Evolutionary conservation across 164 flowering plant genomes (phyloP), one percentile per base, ranked within the genome.

Genomic region (Taxillus chinensis): DNA sequence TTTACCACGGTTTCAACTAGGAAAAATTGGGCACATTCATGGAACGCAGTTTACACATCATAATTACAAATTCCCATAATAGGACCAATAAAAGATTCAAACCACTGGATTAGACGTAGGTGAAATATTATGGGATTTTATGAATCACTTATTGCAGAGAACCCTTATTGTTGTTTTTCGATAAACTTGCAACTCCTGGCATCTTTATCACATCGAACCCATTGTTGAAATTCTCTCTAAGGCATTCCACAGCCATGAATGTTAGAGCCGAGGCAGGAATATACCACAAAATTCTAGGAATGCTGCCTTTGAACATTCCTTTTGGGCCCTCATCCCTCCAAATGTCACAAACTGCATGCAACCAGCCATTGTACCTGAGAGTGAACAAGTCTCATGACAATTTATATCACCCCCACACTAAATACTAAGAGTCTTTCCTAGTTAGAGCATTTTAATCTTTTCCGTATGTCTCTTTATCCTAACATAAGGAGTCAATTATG

Each of bases 201-300:
- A 60, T 40, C 16, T 70, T 72, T 4, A 48, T 64, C 7, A 60
- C 57, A 17, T 71, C 60, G 11, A 46, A 8, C 54, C 52, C 68
- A 64, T 66, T 71, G 38, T 80, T 82, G 64, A 87, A 90, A 52
- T 89, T 81, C 7, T 84, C 95, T 72, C 98, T 78, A 13, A 92
- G 87, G 61, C 83, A 86, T 67, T 92, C 98, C 56, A 92, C 96
- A 5, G 87, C 90, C 98, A 92, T 89, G 82, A 92, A 92, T 10
- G 95, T 87, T 8, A 89, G 83, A 49, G 98, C 98, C 41, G 96
- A 89, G 42, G 96, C 98, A 12, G 98, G 98, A 61, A 92, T 72
- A 62, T 92, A 92, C 98, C 98, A 92, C 59, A 84, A 73, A 55
- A 92, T 70, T 74, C 98, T 83, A 27, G 98, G 95, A 52, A 92